phyloP scores from a whole-genome alignment of 2,329 filamentous ascomycete species.

The Fusarium anguioides region DNA sequence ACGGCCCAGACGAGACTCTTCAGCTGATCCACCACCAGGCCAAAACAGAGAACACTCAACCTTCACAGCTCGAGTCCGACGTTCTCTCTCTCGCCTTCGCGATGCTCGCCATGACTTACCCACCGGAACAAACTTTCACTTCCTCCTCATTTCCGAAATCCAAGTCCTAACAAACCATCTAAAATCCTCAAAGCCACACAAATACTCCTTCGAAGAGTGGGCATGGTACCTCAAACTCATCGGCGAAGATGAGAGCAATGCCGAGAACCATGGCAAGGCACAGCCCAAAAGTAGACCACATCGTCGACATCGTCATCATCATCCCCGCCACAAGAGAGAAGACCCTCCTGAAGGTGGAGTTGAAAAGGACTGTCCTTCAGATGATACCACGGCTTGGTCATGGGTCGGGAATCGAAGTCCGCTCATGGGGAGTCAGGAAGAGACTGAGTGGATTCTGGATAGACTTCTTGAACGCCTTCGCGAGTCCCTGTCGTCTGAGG shows the following conservation, averaged over 20 bases:
- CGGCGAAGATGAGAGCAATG: slow-evolving; percentile 69
- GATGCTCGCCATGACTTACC: slow-evolving; percentile 55
- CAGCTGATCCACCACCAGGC: slow-evolving; percentile 34
- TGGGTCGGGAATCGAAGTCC: slow-evolving; percentile 79
- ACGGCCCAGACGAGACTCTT: slow-evolving; percentile 5
- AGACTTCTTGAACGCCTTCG: slow-evolving; percentile 67
- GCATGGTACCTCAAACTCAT: slow-evolving; percentile 84
- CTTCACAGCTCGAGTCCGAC: slow-evolving; percentile 51
- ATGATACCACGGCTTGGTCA: slow-evolving; percentile 65
- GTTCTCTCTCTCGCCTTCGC: slow-evolving; percentile 51
- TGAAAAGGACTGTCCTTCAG: slow-evolving; percentile 35
- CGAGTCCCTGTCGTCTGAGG: slow-evolving; percentile 45
- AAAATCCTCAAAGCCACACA: slow-evolving; percentile 66
- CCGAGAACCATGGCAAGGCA: slow-evolving; percentile 61
- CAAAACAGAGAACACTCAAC: slow-evolving; percentile 28
- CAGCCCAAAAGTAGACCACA: slow-evolving; percentile 42
- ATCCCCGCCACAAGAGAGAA: neutral
- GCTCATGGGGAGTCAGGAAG: slow-evolving; percentile 74
- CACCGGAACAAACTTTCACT: slow-evolving; percentile 62
- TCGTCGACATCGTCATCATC: slow-evolving; percentile 14
- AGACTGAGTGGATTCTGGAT: slow-evolving; percentile 80
- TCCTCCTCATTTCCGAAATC: slow-evolving; percentile 79
- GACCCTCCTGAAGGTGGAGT: neutral
- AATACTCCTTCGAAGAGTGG: slow-evolving; percentile 87
- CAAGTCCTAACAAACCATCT: slow-evolving; percentile 70